Percentiles rank a stretch among this genome's conserved stretches.
These are phyloP conservation scores for Fusarium bulbicola DNA, from an alignment of 2,329 filamentous ascomycete species.

Conservation along the genomic window DNA sequence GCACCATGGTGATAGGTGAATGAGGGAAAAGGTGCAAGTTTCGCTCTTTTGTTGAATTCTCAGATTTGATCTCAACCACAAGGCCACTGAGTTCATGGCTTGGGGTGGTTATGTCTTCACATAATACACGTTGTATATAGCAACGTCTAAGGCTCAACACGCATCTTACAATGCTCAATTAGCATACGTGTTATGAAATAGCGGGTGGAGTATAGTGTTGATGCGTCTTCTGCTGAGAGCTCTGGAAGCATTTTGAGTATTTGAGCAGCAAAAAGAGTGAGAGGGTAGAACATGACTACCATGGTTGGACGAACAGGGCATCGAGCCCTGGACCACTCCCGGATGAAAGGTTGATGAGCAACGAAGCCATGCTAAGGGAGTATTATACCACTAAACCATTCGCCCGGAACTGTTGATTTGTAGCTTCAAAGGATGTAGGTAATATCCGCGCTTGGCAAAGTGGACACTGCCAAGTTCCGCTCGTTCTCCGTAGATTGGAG, in stretches of 20 bases:
- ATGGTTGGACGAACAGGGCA: conserved; percentile 38
- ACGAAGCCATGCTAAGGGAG: conserved; percentile 38
- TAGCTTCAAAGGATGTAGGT: not conserved
- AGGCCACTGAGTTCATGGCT: not conserved
- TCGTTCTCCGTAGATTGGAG: not conserved
- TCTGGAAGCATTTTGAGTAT: not conserved
- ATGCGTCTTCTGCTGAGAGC: not conserved
- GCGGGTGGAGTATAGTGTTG: not conserved
- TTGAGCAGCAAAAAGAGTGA: not conserved
- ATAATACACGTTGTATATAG: not conserved
- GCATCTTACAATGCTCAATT: not conserved
- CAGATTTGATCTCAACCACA: not conserved
- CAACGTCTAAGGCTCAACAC: not conserved
- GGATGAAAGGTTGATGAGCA: not conserved
- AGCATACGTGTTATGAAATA: too few relatives aligned
- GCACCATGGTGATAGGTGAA: conserved; percentile 74
- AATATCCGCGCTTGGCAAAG: conserved; percentile 4
- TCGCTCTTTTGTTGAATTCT: not conserved
- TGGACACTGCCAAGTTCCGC: not conserved
- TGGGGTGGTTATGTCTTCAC: not conserved
- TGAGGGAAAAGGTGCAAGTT: conserved; percentile 38
- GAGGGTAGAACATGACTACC: conserved; percentile 25
- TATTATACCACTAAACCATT: conserved; percentile 45
- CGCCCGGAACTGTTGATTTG: conserved; percentile 26
- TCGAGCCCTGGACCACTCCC: conserved; percentile 38